phyloP scores from a whole-genome alignment of 2,329 filamentous ascomycete genomes.

The Botrytis byssoidea region DNA sequence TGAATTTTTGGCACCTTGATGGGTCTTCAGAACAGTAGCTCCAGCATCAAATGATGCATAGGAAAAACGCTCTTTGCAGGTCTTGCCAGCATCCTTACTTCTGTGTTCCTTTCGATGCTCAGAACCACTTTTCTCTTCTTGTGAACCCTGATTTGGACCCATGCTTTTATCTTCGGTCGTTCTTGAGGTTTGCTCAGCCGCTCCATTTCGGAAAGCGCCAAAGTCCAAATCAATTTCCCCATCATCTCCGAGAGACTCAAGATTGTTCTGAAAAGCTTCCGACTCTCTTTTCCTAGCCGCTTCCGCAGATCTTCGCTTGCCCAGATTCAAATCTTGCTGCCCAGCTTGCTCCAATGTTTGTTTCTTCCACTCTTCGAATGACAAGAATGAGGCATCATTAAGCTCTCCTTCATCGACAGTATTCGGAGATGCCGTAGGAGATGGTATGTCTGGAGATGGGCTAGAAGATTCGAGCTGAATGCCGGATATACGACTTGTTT shows the following conservation, averaged over 20 bases:
- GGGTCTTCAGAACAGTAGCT: slow-evolving; percentile 88
- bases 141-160: slow-evolving; percentile 29
- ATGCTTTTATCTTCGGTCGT: slow-evolving; percentile 28
- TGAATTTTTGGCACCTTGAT: slow-evolving; percentile 79
- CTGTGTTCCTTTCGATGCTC: slow-evolving; percentile 46
- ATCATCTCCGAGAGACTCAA: slow-evolving; percentile 83
- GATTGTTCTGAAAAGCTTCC: slow-evolving; percentile 61
- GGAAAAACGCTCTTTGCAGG: slow-evolving; percentile 96
- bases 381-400: slow-evolving; percentile 76
- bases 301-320: slow-evolving; percentile 49
- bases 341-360: slow-evolving; percentile 84
- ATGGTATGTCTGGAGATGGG: slow-evolving; percentile 8
- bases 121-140: slow-evolving; percentile 33
- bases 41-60: slow-evolving; percentile 98
- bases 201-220: slow-evolving; percentile 54
- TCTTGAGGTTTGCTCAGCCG: slow-evolving; percentile 24
- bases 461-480: slow-evolving; percentile 13
- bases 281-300: slow-evolving; percentile 51
- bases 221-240: slow-evolving; percentile 79
- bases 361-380: slow-evolving; percentile 98
- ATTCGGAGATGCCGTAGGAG: slow-evolving; percentile 17
- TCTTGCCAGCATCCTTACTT: slow-evolving; percentile 92
- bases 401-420: slow-evolving; percentile 35
- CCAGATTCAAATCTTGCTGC: slow-evolving; percentile 70
- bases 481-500: slow-evolving; percentile 15